Conservation (phyloP, 169 alveolate genomes). For the Babesia gibsoni region DNA sequence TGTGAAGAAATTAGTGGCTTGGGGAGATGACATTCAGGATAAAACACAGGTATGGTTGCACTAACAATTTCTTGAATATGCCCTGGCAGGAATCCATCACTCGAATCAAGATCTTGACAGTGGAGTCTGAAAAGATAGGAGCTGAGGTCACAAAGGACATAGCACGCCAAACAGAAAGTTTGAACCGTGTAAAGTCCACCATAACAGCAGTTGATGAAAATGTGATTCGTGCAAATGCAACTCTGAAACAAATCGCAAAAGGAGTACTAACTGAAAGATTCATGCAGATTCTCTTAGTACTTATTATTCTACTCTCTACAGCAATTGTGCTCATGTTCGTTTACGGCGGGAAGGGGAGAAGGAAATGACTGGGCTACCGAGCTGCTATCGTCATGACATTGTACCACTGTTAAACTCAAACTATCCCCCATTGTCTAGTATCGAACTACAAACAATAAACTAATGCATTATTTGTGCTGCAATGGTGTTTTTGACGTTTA, state of each 20-base stretch:
- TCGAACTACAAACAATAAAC: too few species aligned
- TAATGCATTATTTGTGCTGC: too few species aligned
- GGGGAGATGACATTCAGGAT: constrained; percentile 68
- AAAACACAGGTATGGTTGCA: constrained; percentile 51
- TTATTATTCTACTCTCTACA: constrained; percentile 15
- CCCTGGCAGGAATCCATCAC: constrained; percentile 39
- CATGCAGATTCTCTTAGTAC: constrained; percentile 33
- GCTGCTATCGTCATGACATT: too few species aligned
- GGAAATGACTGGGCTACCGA: too few species aligned
- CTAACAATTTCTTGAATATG: not conserved
- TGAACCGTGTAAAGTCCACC: constrained; percentile 37
- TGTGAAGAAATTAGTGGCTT: constrained; percentile 53
- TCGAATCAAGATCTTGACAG: constrained; percentile 78
- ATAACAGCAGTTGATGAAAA: constrained; percentile 55
- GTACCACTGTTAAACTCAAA: too few species aligned
- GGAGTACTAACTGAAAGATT: constrained; percentile 39
- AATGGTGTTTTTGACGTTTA: too few species aligned
- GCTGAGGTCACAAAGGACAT: constrained; percentile 91
- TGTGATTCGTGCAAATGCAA: constrained; percentile 39
- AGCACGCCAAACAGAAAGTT: constrained; percentile 74
- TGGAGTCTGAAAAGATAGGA: constrained; percentile 91
- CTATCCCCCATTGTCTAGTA: too few species aligned
- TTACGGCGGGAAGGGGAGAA: constrained; percentile 27
- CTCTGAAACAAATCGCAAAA: constrained; percentile 55
- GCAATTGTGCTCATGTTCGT: constrained; percentile 11